Percentiles rank a stretch among this genome's conserved stretches.
phyloP scores from a whole-genome alignment of 2,329 filamentous ascomycete species.

The Phaeophleospora eucalypticola region DNA sequence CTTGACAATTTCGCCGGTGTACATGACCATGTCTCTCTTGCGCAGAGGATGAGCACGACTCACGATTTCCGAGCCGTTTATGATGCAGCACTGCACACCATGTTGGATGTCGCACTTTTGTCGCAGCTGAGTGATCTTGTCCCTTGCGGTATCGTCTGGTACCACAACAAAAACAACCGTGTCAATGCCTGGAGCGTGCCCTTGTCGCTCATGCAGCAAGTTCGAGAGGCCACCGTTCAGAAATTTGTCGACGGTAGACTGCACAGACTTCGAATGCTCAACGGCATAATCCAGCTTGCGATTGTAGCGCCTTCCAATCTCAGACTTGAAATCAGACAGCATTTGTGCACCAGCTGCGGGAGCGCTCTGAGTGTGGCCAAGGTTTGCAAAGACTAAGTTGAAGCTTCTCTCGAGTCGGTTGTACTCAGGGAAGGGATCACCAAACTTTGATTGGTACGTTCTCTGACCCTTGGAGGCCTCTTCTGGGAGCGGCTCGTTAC shows the following conservation, averaged over 20 bases:
- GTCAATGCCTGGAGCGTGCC: not conserved
- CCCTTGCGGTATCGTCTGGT: not conserved
- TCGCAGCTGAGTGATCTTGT: not conserved
- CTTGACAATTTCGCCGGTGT: not conserved
- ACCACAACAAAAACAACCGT: not conserved
- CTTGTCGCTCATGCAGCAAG: not conserved
- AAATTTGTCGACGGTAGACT: not conserved
- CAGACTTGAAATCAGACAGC: not conserved
- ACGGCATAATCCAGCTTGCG: not conserved
- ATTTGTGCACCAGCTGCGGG: not conserved
- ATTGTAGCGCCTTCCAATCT: not conserved
- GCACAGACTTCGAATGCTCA: too few relatives aligned
- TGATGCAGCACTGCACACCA: not conserved
- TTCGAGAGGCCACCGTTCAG: not conserved
- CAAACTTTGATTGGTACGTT: constrained; percentile 1
- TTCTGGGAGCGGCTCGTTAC: too few relatives aligned
- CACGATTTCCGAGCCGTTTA: not conserved
- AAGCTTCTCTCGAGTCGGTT: too few relatives aligned
- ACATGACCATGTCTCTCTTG: not conserved
- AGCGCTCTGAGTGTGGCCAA: too few relatives aligned
- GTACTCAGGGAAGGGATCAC: not conserved
- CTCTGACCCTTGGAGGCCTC: not conserved
- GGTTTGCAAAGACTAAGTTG: not conserved
- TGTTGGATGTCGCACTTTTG: not conserved
- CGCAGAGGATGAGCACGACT: not conserved